Percentiles rank a stretch among this genome's conserved stretches.
phyloP scores from a whole-genome alignment of 331 rosid species.

The Cucumis variabilis region DNA sequence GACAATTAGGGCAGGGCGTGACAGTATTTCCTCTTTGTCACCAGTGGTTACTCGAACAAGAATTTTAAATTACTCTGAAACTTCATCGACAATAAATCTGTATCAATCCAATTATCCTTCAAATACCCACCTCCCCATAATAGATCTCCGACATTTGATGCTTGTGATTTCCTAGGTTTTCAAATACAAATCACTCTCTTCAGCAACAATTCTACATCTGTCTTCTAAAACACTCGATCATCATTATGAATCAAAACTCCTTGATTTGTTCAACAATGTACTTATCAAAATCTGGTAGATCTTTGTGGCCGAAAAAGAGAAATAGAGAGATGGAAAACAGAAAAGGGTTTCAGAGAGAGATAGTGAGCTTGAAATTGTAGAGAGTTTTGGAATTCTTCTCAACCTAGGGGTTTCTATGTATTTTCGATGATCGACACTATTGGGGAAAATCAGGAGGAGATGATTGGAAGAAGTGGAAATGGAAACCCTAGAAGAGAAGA shows the following conservation, averaged over 20 bases:
- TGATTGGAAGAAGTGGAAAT: not conserved
- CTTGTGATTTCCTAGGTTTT: slow-evolving; percentile 79
- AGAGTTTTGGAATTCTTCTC: not conserved
- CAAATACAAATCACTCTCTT: slow-evolving; percentile 79
- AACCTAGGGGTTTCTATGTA: not conserved
- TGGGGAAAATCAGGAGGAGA: not conserved
- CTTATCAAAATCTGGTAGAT: slow-evolving; percentile 76
- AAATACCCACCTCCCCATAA: slow-evolving; percentile 70
- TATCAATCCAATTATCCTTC: slow-evolving; percentile 85
- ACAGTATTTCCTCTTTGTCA: slow-evolving; percentile 63
- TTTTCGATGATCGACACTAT: not conserved
- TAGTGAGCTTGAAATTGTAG: not conserved
- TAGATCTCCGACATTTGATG: slow-evolving; percentile 63
- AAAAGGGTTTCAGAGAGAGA: not conserved
- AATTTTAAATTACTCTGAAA: slow-evolving; percentile 78
- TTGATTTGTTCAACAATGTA: slow-evolving; percentile 69
- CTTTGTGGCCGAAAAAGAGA: slow-evolving; percentile 61
- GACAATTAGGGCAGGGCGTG: too few species aligned
- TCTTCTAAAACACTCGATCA: slow-evolving; percentile 63
- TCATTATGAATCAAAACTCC: slow-evolving; percentile 70
- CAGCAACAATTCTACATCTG: slow-evolving; percentile 67
- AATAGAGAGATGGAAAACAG: not conserved
- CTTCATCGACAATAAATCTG: slow-evolving; percentile 86
- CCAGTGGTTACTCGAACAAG: slow-evolving; percentile 70
- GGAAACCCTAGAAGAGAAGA: not conserved